Percentiles rank a stretch among this genome's conserved stretches.
Evolutionary conservation across 2,329 filamentous ascomycete species (phyloP).

Genomic region (Alternaria atra): DNA sequence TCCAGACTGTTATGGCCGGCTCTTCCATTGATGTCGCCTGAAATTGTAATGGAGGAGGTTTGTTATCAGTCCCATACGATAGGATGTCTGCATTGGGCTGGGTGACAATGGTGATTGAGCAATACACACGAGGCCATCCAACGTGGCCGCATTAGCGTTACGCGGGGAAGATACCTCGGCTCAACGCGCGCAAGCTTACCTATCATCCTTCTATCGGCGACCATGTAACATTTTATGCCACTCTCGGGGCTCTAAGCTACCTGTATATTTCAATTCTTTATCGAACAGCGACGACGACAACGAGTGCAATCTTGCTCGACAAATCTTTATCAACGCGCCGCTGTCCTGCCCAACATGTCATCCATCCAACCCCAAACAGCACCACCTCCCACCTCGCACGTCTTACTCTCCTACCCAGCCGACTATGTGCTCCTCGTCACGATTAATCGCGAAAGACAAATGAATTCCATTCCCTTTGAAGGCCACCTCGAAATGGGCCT

Average conservation of each 20-base stretch:
- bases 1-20: not conserved
- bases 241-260: not conserved
- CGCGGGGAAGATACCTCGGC: constrained; percentile 17
- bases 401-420: constrained; percentile 57
- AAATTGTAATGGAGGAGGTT: not conserved
- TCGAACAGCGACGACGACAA: not conserved
- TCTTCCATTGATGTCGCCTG: not conserved
- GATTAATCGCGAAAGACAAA: constrained; percentile 60
- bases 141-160: not conserved
- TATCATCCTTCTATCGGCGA: not conserved
- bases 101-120: not conserved
- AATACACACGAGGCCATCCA: not conserved
- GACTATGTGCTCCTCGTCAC: constrained; percentile 62
- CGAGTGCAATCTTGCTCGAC: not conserved
- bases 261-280: not conserved
- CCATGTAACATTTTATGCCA: constrained; percentile 12
- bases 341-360: constrained; percentile 30
- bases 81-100: not conserved
- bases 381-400: constrained; percentile 45
- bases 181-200: not conserved
- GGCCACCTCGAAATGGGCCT: constrained; percentile 60
- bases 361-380: constrained; percentile 37
- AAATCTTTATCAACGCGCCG: not conserved
- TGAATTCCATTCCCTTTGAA: constrained; percentile 56
- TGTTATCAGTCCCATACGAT: too few species aligned